These are phyloP conservation scores for Fusarium sp. DNA, from an alignment of 2,329 filamentous ascomycete species.

Conservation along the genomic window DNA sequence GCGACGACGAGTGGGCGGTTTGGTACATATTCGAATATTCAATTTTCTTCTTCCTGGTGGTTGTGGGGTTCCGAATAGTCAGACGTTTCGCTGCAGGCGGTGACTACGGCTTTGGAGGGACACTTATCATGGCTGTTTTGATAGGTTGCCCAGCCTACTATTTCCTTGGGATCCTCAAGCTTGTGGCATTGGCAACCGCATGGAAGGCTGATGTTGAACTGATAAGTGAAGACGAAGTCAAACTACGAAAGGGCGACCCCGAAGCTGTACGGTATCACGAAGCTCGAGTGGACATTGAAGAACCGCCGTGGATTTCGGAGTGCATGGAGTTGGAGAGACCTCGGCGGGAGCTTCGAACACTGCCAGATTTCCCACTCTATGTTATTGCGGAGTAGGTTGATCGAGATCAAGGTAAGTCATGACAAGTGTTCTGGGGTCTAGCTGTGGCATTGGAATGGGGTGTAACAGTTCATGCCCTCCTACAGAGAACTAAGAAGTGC, in stretches of 20 bases:
- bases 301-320: background rate
- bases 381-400: background rate
- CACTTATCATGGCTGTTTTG: background rate
- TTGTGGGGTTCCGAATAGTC: background rate
- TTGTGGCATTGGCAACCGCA: constrained; percentile 15
- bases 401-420: background rate
- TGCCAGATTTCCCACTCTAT: background rate
- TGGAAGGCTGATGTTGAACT: background rate
- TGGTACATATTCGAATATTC: background rate
- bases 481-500: background rate
- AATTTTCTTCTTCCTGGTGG: background rate
- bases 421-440: background rate
- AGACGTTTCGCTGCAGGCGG: background rate
- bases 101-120: background rate
- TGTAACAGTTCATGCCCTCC: background rate
- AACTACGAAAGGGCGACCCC: background rate
- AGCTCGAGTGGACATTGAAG: background rate
- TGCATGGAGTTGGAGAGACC: background rate
- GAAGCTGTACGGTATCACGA: background rate
- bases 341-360: background rate
- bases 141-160: background rate
- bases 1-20: background rate
- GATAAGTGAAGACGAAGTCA: background rate
- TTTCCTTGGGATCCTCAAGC: constrained; percentile 4
- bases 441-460: background rate